phyloP scores from a whole-genome alignment of 2,329 filamentous ascomycete species.

The Aspergillus neoniger region DNA sequence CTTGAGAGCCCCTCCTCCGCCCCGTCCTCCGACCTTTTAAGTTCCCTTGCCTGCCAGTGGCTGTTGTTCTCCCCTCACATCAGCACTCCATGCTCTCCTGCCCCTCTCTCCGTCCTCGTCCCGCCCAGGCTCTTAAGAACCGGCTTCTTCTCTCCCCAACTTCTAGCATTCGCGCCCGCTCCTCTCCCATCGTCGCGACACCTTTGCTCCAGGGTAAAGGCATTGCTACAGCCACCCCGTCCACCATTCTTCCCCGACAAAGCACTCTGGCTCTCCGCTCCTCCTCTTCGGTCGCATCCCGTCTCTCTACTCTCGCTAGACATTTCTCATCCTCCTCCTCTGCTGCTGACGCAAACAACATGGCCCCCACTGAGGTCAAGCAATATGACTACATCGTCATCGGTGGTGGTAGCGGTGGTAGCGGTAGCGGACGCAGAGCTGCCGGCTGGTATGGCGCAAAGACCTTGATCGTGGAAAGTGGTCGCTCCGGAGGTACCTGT shows the following conservation, averaged over 20 bases:
- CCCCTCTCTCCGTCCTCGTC: conserved; percentile 19
- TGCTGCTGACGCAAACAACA: conserved; percentile 33
- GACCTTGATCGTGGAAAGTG: conserved; percentile 54
- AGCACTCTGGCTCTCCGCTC: conserved; percentile 27
- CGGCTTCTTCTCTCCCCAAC: conserved; percentile 13
- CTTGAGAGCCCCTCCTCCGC: neutral
- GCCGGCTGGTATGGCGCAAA: conserved; percentile 56
- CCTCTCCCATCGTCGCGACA: conserved; percentile 8
- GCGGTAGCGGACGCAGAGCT: conserved; percentile 52
- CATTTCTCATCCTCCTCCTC: conserved; percentile 42
- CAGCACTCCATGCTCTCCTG: conserved; percentile 26
- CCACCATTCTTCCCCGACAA: neutral
- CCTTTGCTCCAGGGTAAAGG: conserved; percentile 14
- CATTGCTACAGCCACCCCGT: conserved; percentile 16
- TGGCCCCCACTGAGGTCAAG: conserved; percentile 50
- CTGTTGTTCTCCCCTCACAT: neutral
- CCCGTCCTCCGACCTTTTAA: too few species aligned
- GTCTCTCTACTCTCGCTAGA: conserved; percentile 43
- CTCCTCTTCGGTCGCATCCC: conserved; percentile 25
- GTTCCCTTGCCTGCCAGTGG: neutral
- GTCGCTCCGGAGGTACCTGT: conserved; percentile 52
- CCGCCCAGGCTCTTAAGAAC: conserved; percentile 22
- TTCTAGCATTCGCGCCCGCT: neutral
- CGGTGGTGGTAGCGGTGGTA: conserved; percentile 56
- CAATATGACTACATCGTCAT: conserved; percentile 59